Evolutionary conservation across 2,329 filamentous ascomycete species (phyloP), one percentile per base, ranked within the genome.

Genomic region (Phoma herbarum): DNA sequence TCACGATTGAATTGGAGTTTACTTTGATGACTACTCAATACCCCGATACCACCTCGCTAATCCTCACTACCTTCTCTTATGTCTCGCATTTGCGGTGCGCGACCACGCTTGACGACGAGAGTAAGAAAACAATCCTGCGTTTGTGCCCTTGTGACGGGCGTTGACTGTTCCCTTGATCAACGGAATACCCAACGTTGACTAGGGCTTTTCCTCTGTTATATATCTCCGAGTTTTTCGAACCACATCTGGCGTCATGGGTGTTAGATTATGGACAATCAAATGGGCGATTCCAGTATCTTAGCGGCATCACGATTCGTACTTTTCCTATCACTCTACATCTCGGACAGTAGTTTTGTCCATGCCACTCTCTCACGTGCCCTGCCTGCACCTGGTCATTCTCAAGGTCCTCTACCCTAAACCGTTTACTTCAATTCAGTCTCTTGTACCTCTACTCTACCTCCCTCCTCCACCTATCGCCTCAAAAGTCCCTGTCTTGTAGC

Each of bases 91-190:
- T 60, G 69, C 61, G 60, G 51, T 57, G 65, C 64, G 64, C 62
- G 59, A 62, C 63, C 42, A 73, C 61, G 69, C 61, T 65, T 71
- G 65, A 73, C 63, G 69, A 73, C 53, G 57, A 63, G 67, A 72
- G 65, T 58, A 70, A 67, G 65, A 67, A 60, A 57, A 46, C 31
- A 52, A 49, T 57, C 59, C 61, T 65, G 60, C 62, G 62, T 65
- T 63, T 63, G 52, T 69, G 59, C 53, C 52, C 42, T 41, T 50
- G 48, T 37, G 41, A 47, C 47, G 53, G 58, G 58, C 52, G 52
- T 58, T 61, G 59, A 28, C 52, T 51, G 51, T 59, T 52, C 51
- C 51, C 47, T 59, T 48, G 23, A 45, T 16, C 56, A 18, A 54
- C 31, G 44, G 56, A 45, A 50, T 54, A 45, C 44, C 49, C 52